Evolutionary conservation across 2,329 filamentous ascomycete genomes (phyloP), one percentile per base, ranked within the genome.

Genomic region (Aquanectria penicillioides): DNA sequence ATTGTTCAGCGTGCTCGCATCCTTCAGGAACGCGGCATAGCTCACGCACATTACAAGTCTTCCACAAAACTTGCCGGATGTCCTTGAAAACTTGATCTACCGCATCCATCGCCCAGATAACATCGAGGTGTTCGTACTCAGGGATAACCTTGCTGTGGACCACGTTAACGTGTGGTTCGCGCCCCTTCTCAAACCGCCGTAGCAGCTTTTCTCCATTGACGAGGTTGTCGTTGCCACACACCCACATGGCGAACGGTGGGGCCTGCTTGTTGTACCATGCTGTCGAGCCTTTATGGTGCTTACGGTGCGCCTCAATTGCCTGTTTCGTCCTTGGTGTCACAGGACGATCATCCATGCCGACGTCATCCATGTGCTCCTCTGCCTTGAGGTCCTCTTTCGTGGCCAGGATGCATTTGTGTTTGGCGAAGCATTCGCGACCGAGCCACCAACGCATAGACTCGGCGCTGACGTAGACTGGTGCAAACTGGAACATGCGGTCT

Each of bases 361-460:
- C 38, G 47, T 89, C 86, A 51, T 90, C 87, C 55, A 87, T 81
- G 23, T 75, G 78, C 37, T 89, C 86, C 66, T 92, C 89, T 8
- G 84, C 82, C 36, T 75, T 80, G 54, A 85, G 83, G 58, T 90
- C 87, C 61, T 94, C 90, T 33, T 86, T 85, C 1, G 93, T 97
- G 1, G 91, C 85, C 6, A 97, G 80, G 48, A 97, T 96, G 71
- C 94, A 97, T 72, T 91, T 92, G 69, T 97, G 92, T 67, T 74
- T 75, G 2, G 82, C 81, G 70, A 97, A 97, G 66, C 93, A 93
- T 68, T 95, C 92, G 4, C 89, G 81, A 0, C 94, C 94, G 1
- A 97, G 83, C 94, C 94, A 97, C 94, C 94, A 98, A 6, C 92
- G 84, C 92, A 97, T 97, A 57, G 88, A 90, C 77, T 97, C 93